Evolutionary conservation across 1,284 basidiomycete species (phyloP).

Genomic region (Ceratobasidium theobromae): DNA sequence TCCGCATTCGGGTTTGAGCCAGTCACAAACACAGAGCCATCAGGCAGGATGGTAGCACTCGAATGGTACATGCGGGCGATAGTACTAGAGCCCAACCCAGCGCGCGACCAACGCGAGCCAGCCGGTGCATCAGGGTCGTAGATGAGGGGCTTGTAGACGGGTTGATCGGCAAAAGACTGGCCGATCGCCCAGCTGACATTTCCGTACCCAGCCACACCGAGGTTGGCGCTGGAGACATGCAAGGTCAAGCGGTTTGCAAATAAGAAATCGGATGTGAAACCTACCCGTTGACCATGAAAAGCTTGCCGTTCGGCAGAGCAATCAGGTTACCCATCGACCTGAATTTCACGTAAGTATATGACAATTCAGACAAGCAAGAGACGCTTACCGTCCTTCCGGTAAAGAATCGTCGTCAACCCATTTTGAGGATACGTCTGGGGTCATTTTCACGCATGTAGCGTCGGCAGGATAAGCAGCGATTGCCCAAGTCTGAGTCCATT

Average conservation of each 20-base stretch:
- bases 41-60: slow-evolving; percentile 83
- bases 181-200: slow-evolving; percentile 46
- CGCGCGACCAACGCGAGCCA: slow-evolving; percentile 73
- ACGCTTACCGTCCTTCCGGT: slow-evolving; percentile 50
- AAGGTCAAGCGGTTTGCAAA: background rate
- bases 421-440: slow-evolving; percentile 62
- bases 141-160: slow-evolving; percentile 71
- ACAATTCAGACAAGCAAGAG: background rate
- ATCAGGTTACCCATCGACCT: slow-evolving; percentile 74
- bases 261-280: background rate
- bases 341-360: background rate
- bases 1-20: slow-evolving; percentile 95
- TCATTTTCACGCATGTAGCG: slow-evolving; percentile 57
- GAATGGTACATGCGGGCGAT: slow-evolving; percentile 87
- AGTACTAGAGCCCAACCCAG: slow-evolving; percentile 58
- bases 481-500: slow-evolving; percentile 47
- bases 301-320: slow-evolving; percentile 67
- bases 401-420: slow-evolving; percentile 73
- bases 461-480: slow-evolving; percentile 48
- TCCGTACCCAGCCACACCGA: slow-evolving; percentile 40
- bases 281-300: slow-evolving; percentile 69
- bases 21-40: slow-evolving; percentile 83
- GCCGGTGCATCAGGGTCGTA: slow-evolving; percentile 67
- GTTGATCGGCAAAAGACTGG: slow-evolving; percentile 49
- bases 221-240: slow-evolving; percentile 46